phyloP scores from a whole-genome alignment of 192 early-diverging fungal genomes.

The Backusella parvicylindrica region DNA sequence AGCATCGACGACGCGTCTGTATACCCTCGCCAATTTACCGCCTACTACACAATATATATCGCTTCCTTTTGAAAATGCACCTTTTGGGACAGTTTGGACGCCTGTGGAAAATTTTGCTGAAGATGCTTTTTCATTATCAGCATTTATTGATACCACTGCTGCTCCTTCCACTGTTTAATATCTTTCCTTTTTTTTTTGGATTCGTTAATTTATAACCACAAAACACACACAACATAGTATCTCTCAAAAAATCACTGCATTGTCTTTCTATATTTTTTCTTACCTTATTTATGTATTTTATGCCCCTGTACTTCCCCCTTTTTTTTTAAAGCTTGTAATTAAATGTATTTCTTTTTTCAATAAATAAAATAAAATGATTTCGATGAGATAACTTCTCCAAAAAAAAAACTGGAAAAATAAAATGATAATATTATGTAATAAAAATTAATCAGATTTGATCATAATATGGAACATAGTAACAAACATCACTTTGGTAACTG shows the following conservation, averaged over 20 bases:
- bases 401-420: too few relatives aligned
- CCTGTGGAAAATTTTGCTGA: not conserved
- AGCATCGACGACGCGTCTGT: constrained; percentile 28
- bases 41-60: constrained; percentile 11
- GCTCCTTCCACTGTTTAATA: not conserved
- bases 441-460: not conserved
- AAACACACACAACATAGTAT: not conserved
- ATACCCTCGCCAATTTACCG: constrained; percentile 26
- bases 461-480: not conserved
- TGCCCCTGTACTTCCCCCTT: not conserved
- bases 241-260: not conserved
- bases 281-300: not conserved
- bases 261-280: not conserved
- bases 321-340: not conserved
- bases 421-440: not conserved
- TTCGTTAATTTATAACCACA: not conserved
- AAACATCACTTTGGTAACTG: not conserved
- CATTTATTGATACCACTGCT: not conserved
- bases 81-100: constrained; percentile 15
- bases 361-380: not conserved
- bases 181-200: not conserved
- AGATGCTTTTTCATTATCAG: not conserved
- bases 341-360: not conserved
- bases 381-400: not conserved
- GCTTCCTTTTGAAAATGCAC: constrained; percentile 18